Percentiles rank a stretch among this genome's conserved stretches.
phyloP scores from a whole-genome alignment of 306 rosid species.

The Myrica gale region DNA sequence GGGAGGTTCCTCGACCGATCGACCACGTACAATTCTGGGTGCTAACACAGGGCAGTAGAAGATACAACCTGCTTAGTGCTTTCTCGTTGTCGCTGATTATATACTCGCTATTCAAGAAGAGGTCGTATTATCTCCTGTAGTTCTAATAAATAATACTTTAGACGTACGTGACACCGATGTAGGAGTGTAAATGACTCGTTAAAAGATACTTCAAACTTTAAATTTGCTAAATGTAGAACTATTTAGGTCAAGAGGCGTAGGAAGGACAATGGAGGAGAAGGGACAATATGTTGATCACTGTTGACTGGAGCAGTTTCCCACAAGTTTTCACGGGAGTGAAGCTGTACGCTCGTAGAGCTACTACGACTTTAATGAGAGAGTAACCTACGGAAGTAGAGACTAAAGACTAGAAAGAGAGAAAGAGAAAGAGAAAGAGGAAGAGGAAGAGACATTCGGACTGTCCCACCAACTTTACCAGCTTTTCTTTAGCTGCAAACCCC shows the following conservation, averaged over 20 bases:
- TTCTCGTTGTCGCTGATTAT: background rate
- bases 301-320: constrained; percentile 33
- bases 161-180: background rate
- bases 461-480: constrained; percentile 81
- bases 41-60: background rate
- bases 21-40: background rate
- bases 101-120: background rate
- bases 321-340: constrained; percentile 38
- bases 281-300: constrained; percentile 38
- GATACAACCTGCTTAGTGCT: too few species aligned
- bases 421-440: constrained; percentile 55
- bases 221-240: background rate
- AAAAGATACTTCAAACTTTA: background rate
- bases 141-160: background rate
- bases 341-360: constrained; percentile 13
- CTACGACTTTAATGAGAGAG: constrained; percentile 26
- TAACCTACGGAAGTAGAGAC: constrained; percentile 9
- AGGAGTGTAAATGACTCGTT: too few species aligned
- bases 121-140: background rate
- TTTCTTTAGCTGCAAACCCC: constrained; percentile 21
- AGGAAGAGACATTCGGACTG: constrained; percentile 91
- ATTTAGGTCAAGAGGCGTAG: background rate
- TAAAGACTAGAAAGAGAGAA: constrained; percentile 32
- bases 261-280: constrained; percentile 36
- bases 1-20: constrained; percentile 25